Evolutionary conservation across 2,329 filamentous ascomycete genomes (phyloP).

Genomic region (Leptographium lundbergii): DNA sequence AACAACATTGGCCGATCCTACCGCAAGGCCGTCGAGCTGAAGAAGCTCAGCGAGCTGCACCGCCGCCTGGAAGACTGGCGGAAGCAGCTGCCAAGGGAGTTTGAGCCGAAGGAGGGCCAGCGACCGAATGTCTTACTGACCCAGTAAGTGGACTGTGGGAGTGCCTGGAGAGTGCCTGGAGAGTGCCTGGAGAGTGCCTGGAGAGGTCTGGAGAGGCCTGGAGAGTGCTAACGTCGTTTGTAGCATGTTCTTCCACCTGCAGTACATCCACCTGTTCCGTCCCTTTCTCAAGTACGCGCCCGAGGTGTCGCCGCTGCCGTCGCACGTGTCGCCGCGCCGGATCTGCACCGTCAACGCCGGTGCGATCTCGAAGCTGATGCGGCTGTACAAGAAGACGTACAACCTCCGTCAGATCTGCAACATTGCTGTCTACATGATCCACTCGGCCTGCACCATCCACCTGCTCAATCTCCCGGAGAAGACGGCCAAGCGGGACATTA

Average conservation of each 20-base stretch:
- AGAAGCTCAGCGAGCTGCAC: slow-evolving; percentile 85
- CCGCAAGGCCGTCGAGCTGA: slow-evolving; percentile 73
- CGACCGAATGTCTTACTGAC: slow-evolving; percentile 66
- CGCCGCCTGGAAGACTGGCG: slow-evolving; percentile 84
- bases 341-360: slow-evolving; percentile 84
- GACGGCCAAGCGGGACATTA: slow-evolving; percentile 77
- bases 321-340: slow-evolving; percentile 79
- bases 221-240: not conserved
- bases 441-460: slow-evolving; percentile 90
- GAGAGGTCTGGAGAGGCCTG: too few relatives aligned
- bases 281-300: slow-evolving; percentile 89
- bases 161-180: not conserved
- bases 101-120: slow-evolving; percentile 82
- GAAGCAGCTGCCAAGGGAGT: slow-evolving; percentile 66
- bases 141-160: slow-evolving; percentile 52
- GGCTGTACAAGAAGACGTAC: slow-evolving; percentile 85
- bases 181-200: too few relatives aligned
- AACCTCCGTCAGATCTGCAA: slow-evolving; percentile 91
- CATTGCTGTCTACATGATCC: slow-evolving; percentile 88
- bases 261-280: slow-evolving; percentile 85
- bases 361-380: slow-evolving; percentile 84
- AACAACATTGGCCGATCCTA: slow-evolving; percentile 47
- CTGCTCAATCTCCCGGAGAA: slow-evolving; percentile 87
- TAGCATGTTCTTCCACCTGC: slow-evolving; percentile 93
- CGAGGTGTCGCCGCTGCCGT: slow-evolving; percentile 65